phyloP scores from a whole-genome alignment of 768 basidiomycete genomes.

The Scleroderma citrinum region DNA sequence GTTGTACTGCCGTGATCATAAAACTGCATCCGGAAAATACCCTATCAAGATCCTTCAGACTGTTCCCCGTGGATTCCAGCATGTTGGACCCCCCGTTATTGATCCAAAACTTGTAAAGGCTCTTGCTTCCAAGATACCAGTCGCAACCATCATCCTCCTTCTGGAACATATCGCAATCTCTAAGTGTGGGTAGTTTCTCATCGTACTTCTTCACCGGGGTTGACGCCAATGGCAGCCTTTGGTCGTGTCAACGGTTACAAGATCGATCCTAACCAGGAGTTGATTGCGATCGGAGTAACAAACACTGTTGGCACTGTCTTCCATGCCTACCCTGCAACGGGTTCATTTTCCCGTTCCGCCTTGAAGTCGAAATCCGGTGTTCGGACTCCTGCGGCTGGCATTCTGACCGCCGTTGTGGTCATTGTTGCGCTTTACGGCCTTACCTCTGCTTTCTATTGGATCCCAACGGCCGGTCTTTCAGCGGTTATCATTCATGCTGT shows the following conservation, averaged over 20 bases:
- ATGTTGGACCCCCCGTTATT: slow-evolving; percentile 44
- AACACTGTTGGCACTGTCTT: slow-evolving; percentile 90
- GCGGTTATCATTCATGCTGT: slow-evolving; percentile 96
- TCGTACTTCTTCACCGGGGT: not conserved
- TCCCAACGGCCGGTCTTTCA: slow-evolving; percentile 74
- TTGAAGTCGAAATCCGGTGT: slow-evolving; percentile 95
- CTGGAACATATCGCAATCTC: slow-evolving; percentile 96
- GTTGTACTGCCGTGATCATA: slow-evolving; percentile 69
- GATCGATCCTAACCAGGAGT: slow-evolving; percentile 88
- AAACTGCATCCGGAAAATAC: slow-evolving; percentile 54
- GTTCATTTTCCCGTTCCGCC: slow-evolving; percentile 97
- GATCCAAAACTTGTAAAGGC: slow-evolving; percentile 51
- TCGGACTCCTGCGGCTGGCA: slow-evolving; percentile 89
- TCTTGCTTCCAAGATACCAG: slow-evolving; percentile 69
- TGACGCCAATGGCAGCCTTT: slow-evolving; percentile 56
- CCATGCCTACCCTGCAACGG: slow-evolving; percentile 91
- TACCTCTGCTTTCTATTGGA: slow-evolving; percentile 90
- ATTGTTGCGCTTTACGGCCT: slow-evolving; percentile 93
- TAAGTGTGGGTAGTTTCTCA: slow-evolving; percentile 57
- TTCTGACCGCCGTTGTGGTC: slow-evolving; percentile 81
- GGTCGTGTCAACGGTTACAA: slow-evolving; percentile 94
- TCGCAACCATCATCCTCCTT: slow-evolving; percentile 83
- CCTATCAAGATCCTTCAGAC: slow-evolving; percentile 79
- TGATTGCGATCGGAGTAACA: slow-evolving; percentile 96
- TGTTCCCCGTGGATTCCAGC: slow-evolving; percentile 81